Evolutionary conservation across 208 protist genomes (phyloP).

Genomic region (Leishmania amazonensis): DNA sequence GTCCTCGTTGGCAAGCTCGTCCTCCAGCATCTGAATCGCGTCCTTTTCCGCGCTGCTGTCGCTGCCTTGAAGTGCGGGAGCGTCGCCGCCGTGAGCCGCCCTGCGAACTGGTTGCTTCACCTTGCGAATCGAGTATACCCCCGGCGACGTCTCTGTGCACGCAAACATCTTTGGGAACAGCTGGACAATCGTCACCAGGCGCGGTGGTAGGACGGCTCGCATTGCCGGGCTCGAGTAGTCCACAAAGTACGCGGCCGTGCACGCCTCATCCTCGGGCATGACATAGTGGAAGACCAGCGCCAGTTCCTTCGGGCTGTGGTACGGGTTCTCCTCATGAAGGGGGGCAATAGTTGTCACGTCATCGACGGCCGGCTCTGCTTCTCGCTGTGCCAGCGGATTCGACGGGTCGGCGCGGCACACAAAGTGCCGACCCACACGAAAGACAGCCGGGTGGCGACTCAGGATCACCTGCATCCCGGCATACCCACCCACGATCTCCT

Average conservation of each 20-base stretch:
- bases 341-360: slow-evolving; percentile 48
- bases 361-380: slow-evolving; percentile 47
- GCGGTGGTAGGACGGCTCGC: slow-evolving; percentile 69
- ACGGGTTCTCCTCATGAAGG: slow-evolving; percentile 80
- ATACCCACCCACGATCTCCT: slow-evolving; percentile 60
- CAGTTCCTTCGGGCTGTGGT: slow-evolving; percentile 54
- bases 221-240: slow-evolving; percentile 83
- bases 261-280: slow-evolving; percentile 61
- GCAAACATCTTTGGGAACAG: slow-evolving; percentile 75
- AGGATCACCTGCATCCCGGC: slow-evolving; percentile 61
- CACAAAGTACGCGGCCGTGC: slow-evolving; percentile 59
- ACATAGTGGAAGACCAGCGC: slow-evolving; percentile 86
- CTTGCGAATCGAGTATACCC: slow-evolving; percentile 74
- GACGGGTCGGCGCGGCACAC: slow-evolving; percentile 76
- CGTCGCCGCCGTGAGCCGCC: neutral
- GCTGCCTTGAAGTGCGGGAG: neutral
- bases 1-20: slow-evolving; percentile 41
- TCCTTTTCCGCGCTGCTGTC: slow-evolving; percentile 31
- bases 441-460: slow-evolving; percentile 66
- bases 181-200: slow-evolving; percentile 67
- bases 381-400: slow-evolving; percentile 49
- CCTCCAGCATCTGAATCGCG: slow-evolving; percentile 51
- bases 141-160: slow-evolving; percentile 75
- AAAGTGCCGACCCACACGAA: slow-evolving; percentile 66
- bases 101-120: slow-evolving; percentile 19